Evolutionary conservation across 2,329 filamentous ascomycete genomes (phyloP), one percentile per base, ranked within the genome.

Genomic region (Cordyceps fumosorosea): DNA sequence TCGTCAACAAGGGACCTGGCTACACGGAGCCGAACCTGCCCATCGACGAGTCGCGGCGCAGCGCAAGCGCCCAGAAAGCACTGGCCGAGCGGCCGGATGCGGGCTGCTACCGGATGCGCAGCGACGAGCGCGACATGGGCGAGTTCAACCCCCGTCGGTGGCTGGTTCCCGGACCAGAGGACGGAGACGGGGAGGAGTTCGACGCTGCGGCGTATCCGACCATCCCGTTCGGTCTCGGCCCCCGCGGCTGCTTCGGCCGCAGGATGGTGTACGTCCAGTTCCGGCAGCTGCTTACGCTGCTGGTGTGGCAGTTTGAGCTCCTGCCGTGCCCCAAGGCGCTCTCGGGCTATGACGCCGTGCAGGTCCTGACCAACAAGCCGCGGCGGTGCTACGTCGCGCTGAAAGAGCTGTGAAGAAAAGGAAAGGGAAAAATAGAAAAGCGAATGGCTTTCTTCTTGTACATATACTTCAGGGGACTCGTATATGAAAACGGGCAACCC

Each of bases 1-100:
- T 68, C 14, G 61, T 65, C 18, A 62, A 65, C 10, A 63, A 65
- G 29, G 68, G 72, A 0, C 63, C 70, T 0, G 65, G 68, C 3
- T 67, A 69, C 52, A 44, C 67, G 5, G 50, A 56, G 14, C 53
- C 60, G 18, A 50, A 59, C 45, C 44, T 56, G 11, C 54, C 42
- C 26, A 57, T 62, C 16, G n/a, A 18, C 10, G 60, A 62, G 37
- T 7, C 14, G 5, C 32, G 29, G 11, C 60, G 64, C n/a, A 62
- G 44, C 50, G 37, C 7, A 1, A 57, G 47, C n/a, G 59, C 57
- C 14, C 64, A 55, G 11, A 58, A 29, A 3, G 37, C 58, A 24
- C 26, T 47, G 29, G 22, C 32, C 18, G 50, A 55, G 11, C 47
- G 47, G 10, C 50, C 48, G 34, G 62, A 51, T 50, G 50, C 44